Base-by-base conservation (phyloP, 73 alveolate species). In the Stentor coeruleus region DNA sequence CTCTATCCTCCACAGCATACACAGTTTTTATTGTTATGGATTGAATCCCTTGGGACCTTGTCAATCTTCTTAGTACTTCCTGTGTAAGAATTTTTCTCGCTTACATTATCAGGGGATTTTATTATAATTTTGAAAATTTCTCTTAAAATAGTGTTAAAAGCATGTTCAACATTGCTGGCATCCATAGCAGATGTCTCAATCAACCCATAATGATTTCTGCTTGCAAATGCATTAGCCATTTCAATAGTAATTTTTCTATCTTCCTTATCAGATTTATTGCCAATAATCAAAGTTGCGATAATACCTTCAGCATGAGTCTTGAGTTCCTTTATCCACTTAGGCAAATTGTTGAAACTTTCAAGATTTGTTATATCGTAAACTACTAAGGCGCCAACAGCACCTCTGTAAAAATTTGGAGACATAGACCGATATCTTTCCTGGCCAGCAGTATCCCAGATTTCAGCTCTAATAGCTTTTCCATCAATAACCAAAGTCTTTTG, bases 381-480 rank as follows among this genome's bases (percentile, higher is more conserved):
- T 40, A 93, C 40, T 4, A 93, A 83, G 28, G 98, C 97, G 30
- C 95, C 95, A 0, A 89, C 89, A 3, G 94, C 92, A 38, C 92
- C 91, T 33, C 96, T 66, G 60, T 89, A 89, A 86, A 87, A 91
- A 14, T 92, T 93, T 73, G 87, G 74, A 33, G 96, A 87, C 26
- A 91, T 89, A 0, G 94, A 89, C 38, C 92, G 55, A 55, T 85
- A 91, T 36, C 96, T 58, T 81, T 91, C 96, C 84, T 91, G 85
- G 20, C 96, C 96, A 37, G 96, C 96, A 6, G 96, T 91, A 59
- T 91, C 96, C 96, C 96, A 91, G n/a, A 91, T 91, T 35, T 91
- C 59, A 11, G 94, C 96, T 58, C 88, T 91, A 11, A 84, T 77
- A 14, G 74, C 58, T 81, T 87, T 84, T 6, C 82, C 88, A 58